Evolutionary conservation across 2,329 filamentous ascomycete species (phyloP).

Genomic region (Sclerotinia subarctica): DNA sequence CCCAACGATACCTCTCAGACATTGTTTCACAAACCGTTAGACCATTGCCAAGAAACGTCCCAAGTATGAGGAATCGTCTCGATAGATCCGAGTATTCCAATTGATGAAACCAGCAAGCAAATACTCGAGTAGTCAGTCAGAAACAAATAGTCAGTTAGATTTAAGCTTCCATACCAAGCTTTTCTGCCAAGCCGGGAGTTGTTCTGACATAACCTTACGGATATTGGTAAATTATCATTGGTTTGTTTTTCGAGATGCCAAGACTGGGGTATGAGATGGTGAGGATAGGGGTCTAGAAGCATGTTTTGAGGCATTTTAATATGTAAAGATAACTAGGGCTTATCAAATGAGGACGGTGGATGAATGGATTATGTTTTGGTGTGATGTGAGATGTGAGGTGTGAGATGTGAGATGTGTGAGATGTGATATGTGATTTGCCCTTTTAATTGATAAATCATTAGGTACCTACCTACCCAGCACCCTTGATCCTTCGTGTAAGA

Average conservation of each 20-base stretch:
- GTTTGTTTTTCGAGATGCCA: not conserved
- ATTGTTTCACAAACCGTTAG: not conserved
- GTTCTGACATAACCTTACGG: not conserved
- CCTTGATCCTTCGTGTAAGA: not conserved
- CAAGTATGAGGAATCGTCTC: not conserved
- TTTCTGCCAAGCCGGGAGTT: slow-evolving; percentile 8
- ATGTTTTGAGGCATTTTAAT: not conserved
- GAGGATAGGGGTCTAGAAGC: not conserved
- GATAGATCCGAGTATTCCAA: not conserved
- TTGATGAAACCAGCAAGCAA: too few species aligned
- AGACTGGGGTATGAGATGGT: not conserved
- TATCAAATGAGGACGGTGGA: not conserved
- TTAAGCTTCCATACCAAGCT: slow-evolving; percentile 5
- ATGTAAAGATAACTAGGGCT: not conserved
- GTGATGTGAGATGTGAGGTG: too few species aligned
- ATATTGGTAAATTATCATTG: not conserved
- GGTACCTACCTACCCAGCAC: too few species aligned
- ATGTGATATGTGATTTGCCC: too few species aligned
- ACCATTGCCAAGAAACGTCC: not conserved
- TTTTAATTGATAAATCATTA: not conserved
- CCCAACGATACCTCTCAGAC: not conserved
- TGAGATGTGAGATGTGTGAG: too few species aligned
- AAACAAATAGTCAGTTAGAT: not conserved
- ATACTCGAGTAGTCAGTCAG: not conserved
- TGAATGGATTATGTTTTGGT: not conserved